These are phyloP conservation scores for Daldinia concentrica DNA, from an alignment of 495 filamentous ascomycete species.

Conservation along the genomic window DNA sequence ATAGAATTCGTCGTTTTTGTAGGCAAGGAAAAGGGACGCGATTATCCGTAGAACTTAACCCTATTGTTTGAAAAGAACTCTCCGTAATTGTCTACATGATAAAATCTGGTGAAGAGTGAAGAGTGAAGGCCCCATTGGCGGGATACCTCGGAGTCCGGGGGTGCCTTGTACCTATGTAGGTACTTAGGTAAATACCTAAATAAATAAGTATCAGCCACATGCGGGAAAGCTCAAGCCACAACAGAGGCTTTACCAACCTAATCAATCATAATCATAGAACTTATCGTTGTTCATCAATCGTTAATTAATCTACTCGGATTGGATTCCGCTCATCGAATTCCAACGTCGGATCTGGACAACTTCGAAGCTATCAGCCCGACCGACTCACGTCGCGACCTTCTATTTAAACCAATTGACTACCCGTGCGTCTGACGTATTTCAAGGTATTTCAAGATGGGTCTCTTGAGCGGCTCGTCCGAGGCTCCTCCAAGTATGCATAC, in stretches of 20 bases:
- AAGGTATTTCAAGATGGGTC: conserved; percentile 51
- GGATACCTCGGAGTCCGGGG: too few species aligned
- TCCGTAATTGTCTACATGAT: too few species aligned
- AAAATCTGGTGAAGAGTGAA: too few species aligned
- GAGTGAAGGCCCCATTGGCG: too few species aligned
- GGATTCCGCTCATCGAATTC: not conserved
- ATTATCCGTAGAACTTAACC: too few species aligned
- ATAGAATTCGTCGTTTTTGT: too few species aligned
- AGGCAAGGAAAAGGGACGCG: too few species aligned
- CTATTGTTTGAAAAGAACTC: too few species aligned
- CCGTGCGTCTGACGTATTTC: conserved; percentile 33
- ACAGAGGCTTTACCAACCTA: not conserved
- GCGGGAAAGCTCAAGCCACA: conserved; percentile 2
- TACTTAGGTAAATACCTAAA: too few species aligned
- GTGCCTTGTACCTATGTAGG: too few species aligned
- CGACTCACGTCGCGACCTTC: conserved; percentile 2
- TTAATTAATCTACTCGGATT: not conserved
- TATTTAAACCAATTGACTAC: conserved; percentile 14
- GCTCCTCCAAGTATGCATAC: conserved; percentile 49
- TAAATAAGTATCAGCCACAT: too few species aligned
- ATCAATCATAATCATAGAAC: too few species aligned
- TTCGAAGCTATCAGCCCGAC: conserved; percentile 9
- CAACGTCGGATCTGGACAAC: not conserved
- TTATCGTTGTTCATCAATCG: not conserved
- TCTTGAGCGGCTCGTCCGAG: conserved; percentile 42